Conservation (phyloP, 2,329 filamentous ascomycete species). For the Mycosphaerella arachidis region DNA sequence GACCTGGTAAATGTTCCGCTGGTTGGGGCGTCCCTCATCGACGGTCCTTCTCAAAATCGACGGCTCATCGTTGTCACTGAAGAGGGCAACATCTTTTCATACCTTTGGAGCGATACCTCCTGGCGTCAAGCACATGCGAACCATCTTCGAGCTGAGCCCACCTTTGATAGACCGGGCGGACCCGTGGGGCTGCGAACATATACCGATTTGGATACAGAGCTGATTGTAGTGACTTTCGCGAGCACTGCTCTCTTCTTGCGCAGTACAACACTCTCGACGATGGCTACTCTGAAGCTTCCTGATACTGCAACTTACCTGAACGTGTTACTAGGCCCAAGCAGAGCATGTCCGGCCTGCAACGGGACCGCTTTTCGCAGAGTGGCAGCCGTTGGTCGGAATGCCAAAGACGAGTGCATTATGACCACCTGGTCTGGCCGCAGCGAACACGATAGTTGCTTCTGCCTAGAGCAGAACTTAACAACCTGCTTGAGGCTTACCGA, state of each 20-base stretch:
- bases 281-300: slow-evolving; percentile 16
- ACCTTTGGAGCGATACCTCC: slow-evolving; percentile 11
- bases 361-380: slow-evolving; percentile 57
- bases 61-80: slow-evolving; percentile 24
- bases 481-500: slow-evolving; percentile 13
- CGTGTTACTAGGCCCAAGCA: slow-evolving; percentile 26
- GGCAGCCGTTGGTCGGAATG: slow-evolving; percentile 55
- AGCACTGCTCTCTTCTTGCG: slow-evolving; percentile 19
- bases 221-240: slow-evolving; percentile 20
- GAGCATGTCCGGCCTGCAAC: slow-evolving; percentile 49
- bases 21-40: slow-evolving; percentile 24
- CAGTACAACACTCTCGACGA: slow-evolving; percentile 14
- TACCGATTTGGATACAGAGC: slow-evolving; percentile 22
- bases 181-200: slow-evolving; percentile 20
- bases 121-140: slow-evolving; percentile 16
- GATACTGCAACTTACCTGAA: slow-evolving; percentile 4
- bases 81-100: slow-evolving; percentile 18
- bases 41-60: slow-evolving; percentile 12
- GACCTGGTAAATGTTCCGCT: slow-evolving; percentile 23
- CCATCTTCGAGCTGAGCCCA: slow-evolving; percentile 12
- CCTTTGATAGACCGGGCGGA: slow-evolving; percentile 13
- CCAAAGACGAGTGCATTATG: slow-evolving; percentile 13
- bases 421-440: slow-evolving; percentile 23
- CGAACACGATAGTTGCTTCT: slow-evolving; percentile 28
- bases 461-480: slow-evolving; percentile 18